These are phyloP conservation scores for Veloporphyrellus conicus DNA, from an alignment of 1,284 basidiomycete species.

Conservation along the genomic window DNA sequence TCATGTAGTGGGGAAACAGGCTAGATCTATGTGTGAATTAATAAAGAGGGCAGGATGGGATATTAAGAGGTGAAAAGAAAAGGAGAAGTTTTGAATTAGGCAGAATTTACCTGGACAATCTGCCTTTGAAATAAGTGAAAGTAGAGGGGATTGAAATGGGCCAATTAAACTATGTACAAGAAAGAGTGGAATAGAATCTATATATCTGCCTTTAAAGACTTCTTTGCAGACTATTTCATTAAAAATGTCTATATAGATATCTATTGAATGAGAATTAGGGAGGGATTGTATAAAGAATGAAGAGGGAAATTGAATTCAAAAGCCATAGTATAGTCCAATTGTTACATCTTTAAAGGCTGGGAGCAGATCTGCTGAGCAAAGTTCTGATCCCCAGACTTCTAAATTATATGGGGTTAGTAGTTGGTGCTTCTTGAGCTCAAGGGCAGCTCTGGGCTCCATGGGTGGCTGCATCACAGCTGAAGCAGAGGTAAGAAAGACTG, in stretches of 20 bases:
- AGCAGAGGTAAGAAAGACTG: not conserved
- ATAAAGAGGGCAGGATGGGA: not conserved
- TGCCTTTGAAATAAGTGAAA: not conserved
- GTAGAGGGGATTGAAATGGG: constrained; percentile 2
- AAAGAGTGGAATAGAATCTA: not conserved
- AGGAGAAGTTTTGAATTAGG: constrained; percentile 7
- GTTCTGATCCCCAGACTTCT: not conserved
- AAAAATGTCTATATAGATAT: not conserved
- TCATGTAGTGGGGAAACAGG: not conserved
- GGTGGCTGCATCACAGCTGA: not conserved
- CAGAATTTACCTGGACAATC: not conserved
- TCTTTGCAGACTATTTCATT: not conserved
- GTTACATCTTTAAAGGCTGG: not conserved
- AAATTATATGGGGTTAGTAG: not conserved
- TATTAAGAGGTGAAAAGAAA: not conserved
- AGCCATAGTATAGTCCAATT: not conserved
- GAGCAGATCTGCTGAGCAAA: not conserved
- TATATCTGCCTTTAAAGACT: not conserved
- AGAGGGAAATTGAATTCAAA: not conserved
- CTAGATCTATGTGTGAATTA: not conserved
- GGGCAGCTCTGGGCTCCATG: not conserved
- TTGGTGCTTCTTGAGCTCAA: not conserved
- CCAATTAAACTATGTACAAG: not conserved
- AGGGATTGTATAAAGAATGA: not conserved
- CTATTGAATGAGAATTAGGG: not conserved